Evolutionary conservation across 2,329 filamentous ascomycete genomes (phyloP).

Genomic region (Diaporthe amygdali): DNA sequence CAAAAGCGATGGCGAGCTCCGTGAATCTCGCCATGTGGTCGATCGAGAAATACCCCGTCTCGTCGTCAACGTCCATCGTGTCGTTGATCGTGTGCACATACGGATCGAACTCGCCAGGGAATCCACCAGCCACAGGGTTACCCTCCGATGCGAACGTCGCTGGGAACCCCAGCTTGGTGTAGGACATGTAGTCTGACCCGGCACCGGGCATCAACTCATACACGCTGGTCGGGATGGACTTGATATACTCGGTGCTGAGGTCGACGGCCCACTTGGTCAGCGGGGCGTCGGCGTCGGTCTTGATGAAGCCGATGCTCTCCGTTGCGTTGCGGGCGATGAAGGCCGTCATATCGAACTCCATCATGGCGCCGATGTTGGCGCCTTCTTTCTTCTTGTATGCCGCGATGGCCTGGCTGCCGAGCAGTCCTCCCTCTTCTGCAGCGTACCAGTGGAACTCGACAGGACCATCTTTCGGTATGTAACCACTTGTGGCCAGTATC

Average conservation of each 20-base stretch:
- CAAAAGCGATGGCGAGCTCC: slow-evolving; percentile 44
- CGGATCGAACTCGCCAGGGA: slow-evolving; percentile 42
- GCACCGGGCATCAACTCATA: slow-evolving; percentile 38
- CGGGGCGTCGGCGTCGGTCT: slow-evolving; percentile 41
- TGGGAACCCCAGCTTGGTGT: slow-evolving; percentile 43
- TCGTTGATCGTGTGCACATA: slow-evolving; percentile 43
- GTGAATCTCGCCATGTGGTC: slow-evolving; percentile 47
- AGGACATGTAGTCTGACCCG: slow-evolving; percentile 48
- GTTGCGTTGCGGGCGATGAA: slow-evolving; percentile 43
- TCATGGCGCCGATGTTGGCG: slow-evolving; percentile 73
- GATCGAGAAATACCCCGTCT: slow-evolving; percentile 43
- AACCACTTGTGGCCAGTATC: slow-evolving; percentile 59
- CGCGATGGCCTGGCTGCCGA: slow-evolving; percentile 77
- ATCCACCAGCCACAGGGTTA: slow-evolving; percentile 37
- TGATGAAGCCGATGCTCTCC: slow-evolving; percentile 45
- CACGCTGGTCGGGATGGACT: slow-evolving; percentile 38
- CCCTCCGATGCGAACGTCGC: slow-evolving; percentile 45
- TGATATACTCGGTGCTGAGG: slow-evolving; percentile 41
- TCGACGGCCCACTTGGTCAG: slow-evolving; percentile 41
- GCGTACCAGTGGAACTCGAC: slow-evolving; percentile 86
- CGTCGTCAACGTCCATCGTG: slow-evolving; percentile 43
- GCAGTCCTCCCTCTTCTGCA: slow-evolving; percentile 79
- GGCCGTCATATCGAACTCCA: slow-evolving; percentile 59
- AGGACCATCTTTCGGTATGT: slow-evolving; percentile 41
- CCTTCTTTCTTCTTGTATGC: slow-evolving; percentile 66